These are phyloP conservation scores for Candida peoriensis DNA, from an alignment of 805 yeast species.

Conservation along the genomic window DNA sequence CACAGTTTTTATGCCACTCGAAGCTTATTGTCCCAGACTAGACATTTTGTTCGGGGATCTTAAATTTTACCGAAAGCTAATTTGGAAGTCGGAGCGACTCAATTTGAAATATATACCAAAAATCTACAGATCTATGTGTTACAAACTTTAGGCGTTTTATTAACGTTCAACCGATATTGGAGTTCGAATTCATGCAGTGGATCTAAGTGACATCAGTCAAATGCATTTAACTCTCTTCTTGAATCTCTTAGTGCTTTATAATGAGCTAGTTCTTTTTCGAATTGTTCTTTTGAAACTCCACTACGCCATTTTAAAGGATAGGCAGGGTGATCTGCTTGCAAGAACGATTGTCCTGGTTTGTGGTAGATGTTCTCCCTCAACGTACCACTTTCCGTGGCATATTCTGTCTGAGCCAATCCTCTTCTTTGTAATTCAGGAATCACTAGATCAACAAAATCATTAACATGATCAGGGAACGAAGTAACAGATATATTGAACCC, in stretches of 20 bases:
- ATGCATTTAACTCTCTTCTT: too few species aligned
- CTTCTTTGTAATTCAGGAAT: slow-evolving; percentile 30
- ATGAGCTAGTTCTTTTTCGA: slow-evolving; percentile 1
- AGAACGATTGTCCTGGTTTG: slow-evolving; percentile 13
- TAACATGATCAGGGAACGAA: slow-evolving; percentile 31
- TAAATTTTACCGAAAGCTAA: too few species aligned
- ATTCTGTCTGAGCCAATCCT: slow-evolving; percentile 34
- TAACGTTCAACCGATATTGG: too few species aligned
- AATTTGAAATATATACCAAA: too few species aligned
- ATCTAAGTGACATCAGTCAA: too few species aligned
- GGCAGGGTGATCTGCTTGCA: slow-evolving; percentile 16
- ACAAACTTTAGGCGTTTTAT: too few species aligned
- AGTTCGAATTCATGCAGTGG: too few species aligned
- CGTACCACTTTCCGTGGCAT: slow-evolving; percentile 29
- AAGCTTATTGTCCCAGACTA: too few species aligned
- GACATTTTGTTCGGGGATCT: too few species aligned
- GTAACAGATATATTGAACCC: slow-evolving; percentile 37
- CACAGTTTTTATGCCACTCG: too few species aligned
- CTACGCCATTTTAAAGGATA: slow-evolving; percentile 9
- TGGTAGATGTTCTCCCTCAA: slow-evolving; percentile 31
- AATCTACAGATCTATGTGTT: too few species aligned
- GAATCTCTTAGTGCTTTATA: not conserved
- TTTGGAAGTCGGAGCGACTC: too few species aligned
- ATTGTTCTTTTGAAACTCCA: slow-evolving; percentile 2
- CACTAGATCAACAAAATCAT: slow-evolving; percentile 31